Percentiles rank a stretch among this genome's conserved stretches.
These are phyloP conservation scores for Collybia mongolica DNA, from an alignment of 768 basidiomycete genomes.

Conservation along the genomic window DNA sequence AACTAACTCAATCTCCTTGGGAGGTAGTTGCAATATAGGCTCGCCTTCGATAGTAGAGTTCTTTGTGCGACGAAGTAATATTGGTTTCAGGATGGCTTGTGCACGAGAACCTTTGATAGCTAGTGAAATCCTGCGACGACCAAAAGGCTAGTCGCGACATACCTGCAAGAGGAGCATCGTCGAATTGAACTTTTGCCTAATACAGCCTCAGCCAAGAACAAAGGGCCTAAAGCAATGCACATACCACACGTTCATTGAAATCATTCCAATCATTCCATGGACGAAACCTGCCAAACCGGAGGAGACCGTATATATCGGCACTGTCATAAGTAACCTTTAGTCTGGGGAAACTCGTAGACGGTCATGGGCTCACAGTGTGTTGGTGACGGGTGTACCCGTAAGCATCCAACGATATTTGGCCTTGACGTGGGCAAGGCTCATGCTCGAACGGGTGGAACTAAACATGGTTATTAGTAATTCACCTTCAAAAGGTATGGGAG, in stretches of 20 bases:
- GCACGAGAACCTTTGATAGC: constrained; percentile 47
- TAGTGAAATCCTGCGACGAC: background rate
- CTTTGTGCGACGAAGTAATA: constrained; percentile 76
- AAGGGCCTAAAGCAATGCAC: constrained; percentile 9
- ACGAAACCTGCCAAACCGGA: constrained; percentile 66
- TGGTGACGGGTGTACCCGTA: constrained; percentile 75
- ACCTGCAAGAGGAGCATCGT: constrained; percentile 64
- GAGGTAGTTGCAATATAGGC: constrained; percentile 63
- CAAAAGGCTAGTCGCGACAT: constrained; percentile 6
- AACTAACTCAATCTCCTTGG: constrained; percentile 58
- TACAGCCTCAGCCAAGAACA: background rate
- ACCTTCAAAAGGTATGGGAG: constrained; percentile 1
- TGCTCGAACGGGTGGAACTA: constrained; percentile 57
- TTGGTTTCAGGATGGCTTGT: constrained; percentile 63
- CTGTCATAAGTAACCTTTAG: constrained; percentile 25
- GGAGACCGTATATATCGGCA: constrained; percentile 67
- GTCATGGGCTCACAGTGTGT: constrained; percentile 48
- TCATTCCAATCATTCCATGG: constrained; percentile 74
- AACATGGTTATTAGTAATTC: background rate
- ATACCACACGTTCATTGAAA: constrained; percentile 59
- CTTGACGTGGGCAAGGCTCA: constrained; percentile 57
- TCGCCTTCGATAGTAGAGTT: constrained; percentile 63
- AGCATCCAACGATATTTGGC: constrained; percentile 76
- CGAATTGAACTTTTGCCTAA: constrained; percentile 51
- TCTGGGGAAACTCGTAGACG: background rate